phyloP scores from a whole-genome alignment of 2,329 filamentous ascomycete genomes.

The Neoarthrinium moseri region DNA sequence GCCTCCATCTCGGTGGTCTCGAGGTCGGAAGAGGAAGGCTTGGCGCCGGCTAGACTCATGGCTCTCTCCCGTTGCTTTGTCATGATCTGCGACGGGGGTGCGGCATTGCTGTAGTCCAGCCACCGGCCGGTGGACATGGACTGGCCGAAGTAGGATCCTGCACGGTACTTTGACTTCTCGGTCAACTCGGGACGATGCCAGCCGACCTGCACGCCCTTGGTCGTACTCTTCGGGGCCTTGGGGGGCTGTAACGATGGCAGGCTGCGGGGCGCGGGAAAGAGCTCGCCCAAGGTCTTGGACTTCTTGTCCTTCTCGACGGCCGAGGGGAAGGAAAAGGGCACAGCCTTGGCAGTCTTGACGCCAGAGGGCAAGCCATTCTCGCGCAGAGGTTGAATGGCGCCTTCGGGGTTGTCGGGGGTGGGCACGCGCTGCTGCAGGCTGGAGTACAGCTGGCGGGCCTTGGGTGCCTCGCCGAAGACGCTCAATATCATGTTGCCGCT shows the following conservation, averaged over 20 bases:
- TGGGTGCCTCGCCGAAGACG: conserved; percentile 71
- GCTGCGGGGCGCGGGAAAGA: conserved; percentile 68
- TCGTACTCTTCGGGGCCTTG: conserved; percentile 67
- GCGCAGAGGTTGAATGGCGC: conserved; percentile 45
- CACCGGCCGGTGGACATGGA: conserved; percentile 66
- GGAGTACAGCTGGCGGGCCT: conserved; percentile 79
- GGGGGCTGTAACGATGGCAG: conserved; percentile 68
- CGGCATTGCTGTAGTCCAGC: conserved; percentile 67
- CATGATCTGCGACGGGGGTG: conserved; percentile 51
- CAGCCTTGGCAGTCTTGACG: conserved; percentile 66
- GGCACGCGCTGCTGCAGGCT: conserved; percentile 64
- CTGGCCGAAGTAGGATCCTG: conserved; percentile 65
- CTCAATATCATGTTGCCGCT: conserved; percentile 66
- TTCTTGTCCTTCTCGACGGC: conserved; percentile 49
- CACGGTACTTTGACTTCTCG: conserved; percentile 53
- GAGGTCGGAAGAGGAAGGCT: conserved; percentile 53
- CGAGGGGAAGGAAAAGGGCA: conserved; percentile 40
- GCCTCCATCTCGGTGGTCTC: conserved; percentile 69
- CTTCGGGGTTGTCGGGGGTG: conserved; percentile 19
- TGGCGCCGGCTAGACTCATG: conserved; percentile 62
- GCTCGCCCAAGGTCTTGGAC: conserved; percentile 66
- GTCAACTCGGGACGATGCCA: conserved; percentile 54
- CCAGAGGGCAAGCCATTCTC: conserved; percentile 72
- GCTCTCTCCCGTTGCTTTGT: conserved; percentile 71
- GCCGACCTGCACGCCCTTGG: conserved; percentile 58